Evolutionary conservation across 176 grass and related monocot species (phyloP), one percentile per base, ranked within the genome.

Genomic region (Pharus latifolius): DNA sequence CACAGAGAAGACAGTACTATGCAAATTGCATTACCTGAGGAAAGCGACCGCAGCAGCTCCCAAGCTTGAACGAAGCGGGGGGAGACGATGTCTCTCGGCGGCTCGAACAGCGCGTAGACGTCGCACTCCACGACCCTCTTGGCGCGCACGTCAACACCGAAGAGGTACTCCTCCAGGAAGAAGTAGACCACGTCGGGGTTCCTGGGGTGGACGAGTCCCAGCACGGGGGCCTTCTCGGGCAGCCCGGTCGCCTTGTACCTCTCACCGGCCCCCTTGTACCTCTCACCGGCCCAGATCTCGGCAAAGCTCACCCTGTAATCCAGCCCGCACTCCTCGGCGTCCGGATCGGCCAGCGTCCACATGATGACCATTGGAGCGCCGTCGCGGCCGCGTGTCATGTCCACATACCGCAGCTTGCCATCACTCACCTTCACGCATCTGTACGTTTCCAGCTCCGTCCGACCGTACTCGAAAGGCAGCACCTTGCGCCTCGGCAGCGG

Each of bases 161-260:
- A 66, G 24, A 66, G 26, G 25, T 66, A 26, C 26, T 31, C 14
- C 63, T 66, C 63, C 42, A 66, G 63, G 63, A 48, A 66, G 43
- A 66, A 66, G 63, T 66, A 66, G 25, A 66, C 42, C 16, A 66
- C 17, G 16, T 13, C 33, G 63, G 63, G 42, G 63, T 66, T 46
- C 8, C 47, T 26, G 16, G 63, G 63, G 17, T 66, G 63, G 63
- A 66, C 47, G 43, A 66, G 63, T 1, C 42, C 42, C 9, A 66
- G 42, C 4, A 27, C 17, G 43, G 63, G 63, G 42, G 19, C 31
- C 42, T 48, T 25, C 41, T 18, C 1, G 20, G 63, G 26, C 42
- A 66, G 42, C 25, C 63, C 63, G 18, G 63, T 66, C 38, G 42
- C 63, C 63, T 66, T 66, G 63, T 66, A 66, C 42, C 63, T 66